Evolutionary conservation across 2,329 filamentous ascomycete species (phyloP).

Genomic region (Fusarium tanahbumbuense): DNA sequence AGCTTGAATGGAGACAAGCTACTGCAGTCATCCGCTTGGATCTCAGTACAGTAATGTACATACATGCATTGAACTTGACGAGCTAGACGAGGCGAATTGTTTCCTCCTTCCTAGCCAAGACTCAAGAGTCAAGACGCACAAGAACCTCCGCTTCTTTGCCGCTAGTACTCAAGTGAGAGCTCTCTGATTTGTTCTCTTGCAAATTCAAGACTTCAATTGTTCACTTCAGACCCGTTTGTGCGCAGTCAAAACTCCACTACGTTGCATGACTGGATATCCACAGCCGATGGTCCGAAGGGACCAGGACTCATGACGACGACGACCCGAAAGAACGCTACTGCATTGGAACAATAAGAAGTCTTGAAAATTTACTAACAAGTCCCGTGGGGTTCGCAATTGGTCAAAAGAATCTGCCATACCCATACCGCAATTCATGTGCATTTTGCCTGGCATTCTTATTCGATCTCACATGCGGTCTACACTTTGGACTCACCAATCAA

Average conservation of each 20-base stretch:
- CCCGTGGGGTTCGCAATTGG: conserved; percentile 27
- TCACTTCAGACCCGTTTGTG: conserved; percentile 22
- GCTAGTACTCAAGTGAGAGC: conserved; percentile 1
- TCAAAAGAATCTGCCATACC: conserved; percentile 32
- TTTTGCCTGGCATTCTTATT: conserved; percentile 10
- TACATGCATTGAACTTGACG: background rate
- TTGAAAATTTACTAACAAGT: background rate
- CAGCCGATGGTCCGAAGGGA: conserved; percentile 45
- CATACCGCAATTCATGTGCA: conserved; percentile 21
- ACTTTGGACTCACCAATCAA: conserved; percentile 33
- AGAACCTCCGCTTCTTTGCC: conserved; percentile 9
- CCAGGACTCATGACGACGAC: conserved; percentile 45
- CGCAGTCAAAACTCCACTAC: conserved; percentile 33
- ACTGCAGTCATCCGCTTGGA: conserved; percentile 19
- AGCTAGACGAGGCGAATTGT: conserved; percentile 3
- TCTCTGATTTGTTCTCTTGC: conserved; percentile 36
- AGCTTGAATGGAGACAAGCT: conserved; percentile 2
- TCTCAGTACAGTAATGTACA: background rate
- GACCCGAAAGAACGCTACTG: conserved; percentile 46
- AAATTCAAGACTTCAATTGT: conserved; percentile 1
- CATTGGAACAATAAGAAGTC: conserved; percentile 31
- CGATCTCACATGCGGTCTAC: conserved; percentile 16
- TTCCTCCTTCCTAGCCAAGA: background rate
- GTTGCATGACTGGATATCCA: conserved; percentile 35
- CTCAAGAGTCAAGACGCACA: background rate